Percentiles rank a stretch among this genome's conserved stretches.
phyloP scores from a whole-genome alignment of 495 filamentous ascomycete species.

The Daldinia concentrica region DNA sequence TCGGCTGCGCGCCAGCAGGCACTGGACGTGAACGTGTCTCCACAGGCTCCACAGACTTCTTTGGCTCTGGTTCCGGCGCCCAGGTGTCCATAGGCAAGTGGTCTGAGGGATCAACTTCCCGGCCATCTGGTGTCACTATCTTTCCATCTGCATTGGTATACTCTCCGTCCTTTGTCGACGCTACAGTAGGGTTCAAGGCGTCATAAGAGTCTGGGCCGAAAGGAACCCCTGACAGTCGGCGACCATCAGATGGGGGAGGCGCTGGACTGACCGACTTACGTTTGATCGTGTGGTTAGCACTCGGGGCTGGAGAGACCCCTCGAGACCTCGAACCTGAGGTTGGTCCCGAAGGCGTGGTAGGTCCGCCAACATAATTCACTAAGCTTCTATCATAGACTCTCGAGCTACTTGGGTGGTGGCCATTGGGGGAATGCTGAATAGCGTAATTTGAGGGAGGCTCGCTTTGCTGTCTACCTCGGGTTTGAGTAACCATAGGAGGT shows the following conservation, averaged over 20 bases:
- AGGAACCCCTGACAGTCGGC: conserved; percentile 70
- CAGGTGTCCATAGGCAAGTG: conserved; percentile 90
- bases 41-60: conserved; percentile 59
- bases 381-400: conserved; percentile 48
- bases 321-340: conserved; percentile 51
- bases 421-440: conserved; percentile 53
- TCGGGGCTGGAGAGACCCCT: conserved; percentile 68
- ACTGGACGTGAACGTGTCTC: conserved; percentile 56
- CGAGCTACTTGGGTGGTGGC: conserved; percentile 45
- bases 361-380: conserved; percentile 53
- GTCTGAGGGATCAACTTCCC: conserved; percentile 91
- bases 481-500: conserved; percentile 45
- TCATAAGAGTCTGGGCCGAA: conserved; percentile 93
- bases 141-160: conserved; percentile 61
- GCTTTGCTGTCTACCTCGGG: conserved; percentile 53
- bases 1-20: conserved; percentile 59
- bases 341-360: conserved; percentile 48
- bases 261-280: conserved; percentile 83
- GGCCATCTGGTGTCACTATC: conserved; percentile 84
- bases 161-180: conserved; percentile 49
- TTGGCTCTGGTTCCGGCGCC: conserved; percentile 92
- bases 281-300: conserved; percentile 61
- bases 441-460: conserved; percentile 48
- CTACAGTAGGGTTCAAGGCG: conserved; percentile 69
- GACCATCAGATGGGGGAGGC: conserved; percentile 64